Base-by-base conservation (phyloP, 441 rosid genomes). In the Gossypium schwendimanii region DNA sequence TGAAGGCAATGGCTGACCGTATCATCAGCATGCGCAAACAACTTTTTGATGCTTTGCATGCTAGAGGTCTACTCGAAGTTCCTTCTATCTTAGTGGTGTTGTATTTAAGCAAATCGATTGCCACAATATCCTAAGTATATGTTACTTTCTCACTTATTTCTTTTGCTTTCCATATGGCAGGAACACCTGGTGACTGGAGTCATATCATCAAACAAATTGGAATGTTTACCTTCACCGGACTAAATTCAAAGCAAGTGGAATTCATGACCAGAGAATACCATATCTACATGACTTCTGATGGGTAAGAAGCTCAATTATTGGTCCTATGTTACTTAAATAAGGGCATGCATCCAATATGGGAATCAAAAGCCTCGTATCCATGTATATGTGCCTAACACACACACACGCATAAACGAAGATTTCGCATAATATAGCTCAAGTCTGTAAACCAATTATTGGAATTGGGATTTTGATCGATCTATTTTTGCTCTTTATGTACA, bases 121-220 rank as follows among this genome's bases (percentile, higher is more conserved):
- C 15, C 15, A 49, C 45, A 2, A n/a, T 2, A 4, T 26, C 45
- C 21, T 3, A 3, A 2, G 57, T 24, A 24, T 21, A 12, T 49
- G 39, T 14, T 24, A n/a, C 57, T 67, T n/a, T 26, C 44, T 24
- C 24, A 67, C 8, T 14, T 55, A 1, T 28, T 28, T 28, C 31
- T 10, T 2, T 11, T 0, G 15, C 15, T 24, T 7, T 31, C 9
- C 49, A 6, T 53, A 58, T 70, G 77, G 54, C 82, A 94, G 98
- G 93, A 57, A 94, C 99, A 14, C 98, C 99, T 15, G 98, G 98
- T 70, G 92, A 92, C 80, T 94, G 99, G 99, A 91, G 89, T 81
- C 97, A 92, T 86, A 95, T 95, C 70, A 82, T 88, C 76, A 91
- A 88, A 74, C 99, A 92, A 87, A 89, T 95, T n/a, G 99, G 99